Evolutionary conservation across 2,329 filamentous ascomycete genomes (phyloP), one percentile per base, ranked within the genome.

Genomic region (Fusarium acutatum): DNA sequence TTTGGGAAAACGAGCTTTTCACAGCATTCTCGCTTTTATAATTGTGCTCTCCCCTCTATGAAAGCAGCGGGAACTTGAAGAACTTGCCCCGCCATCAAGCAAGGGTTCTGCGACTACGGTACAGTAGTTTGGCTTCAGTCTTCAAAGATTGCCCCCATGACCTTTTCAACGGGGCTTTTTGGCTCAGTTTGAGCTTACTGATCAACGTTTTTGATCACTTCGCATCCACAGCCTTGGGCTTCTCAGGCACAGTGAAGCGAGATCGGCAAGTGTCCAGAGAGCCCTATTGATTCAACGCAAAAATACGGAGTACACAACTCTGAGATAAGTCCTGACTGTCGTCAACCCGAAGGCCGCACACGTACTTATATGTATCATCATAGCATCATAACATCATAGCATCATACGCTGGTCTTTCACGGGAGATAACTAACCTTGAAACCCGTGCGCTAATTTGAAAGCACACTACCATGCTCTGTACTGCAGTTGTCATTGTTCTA

Each of bases 391-490:
- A n/a, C 49, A 46, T 34, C 17, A 52, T 49, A 30, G 40, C 38
- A 50, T 34, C 35, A 57, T 30, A 54, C 52, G 38, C 46, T 43
- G 38, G 37, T 28, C 52, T 60, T 65, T 46, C 50, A 66, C 34
- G 18, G 37, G 37, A 50, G 18, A 40, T 43, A 56, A 22, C 30
- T 40, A 64, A 37, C 47, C 20, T 56, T 56, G 64, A 52, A 62
- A 58, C 50, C 26, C 24, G 43, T 47, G 52, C 64, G 57, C 67
- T 53, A 64, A 63, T 40, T 46, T 57, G 37, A 60, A 30, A 38
- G 43, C 35, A 37, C 50, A 49, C 54, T 60, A 52, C 54, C 47
- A 28, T 52, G 50, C 47, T n/a, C 58, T 37, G 24, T 46, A 58
- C 47, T 22, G 26, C 54, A 41, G 34, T 32, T 54, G 35, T 43